phyloP scores from a whole-genome alignment of 1,139 yeast genomes.

The Taphrina communis region DNA sequence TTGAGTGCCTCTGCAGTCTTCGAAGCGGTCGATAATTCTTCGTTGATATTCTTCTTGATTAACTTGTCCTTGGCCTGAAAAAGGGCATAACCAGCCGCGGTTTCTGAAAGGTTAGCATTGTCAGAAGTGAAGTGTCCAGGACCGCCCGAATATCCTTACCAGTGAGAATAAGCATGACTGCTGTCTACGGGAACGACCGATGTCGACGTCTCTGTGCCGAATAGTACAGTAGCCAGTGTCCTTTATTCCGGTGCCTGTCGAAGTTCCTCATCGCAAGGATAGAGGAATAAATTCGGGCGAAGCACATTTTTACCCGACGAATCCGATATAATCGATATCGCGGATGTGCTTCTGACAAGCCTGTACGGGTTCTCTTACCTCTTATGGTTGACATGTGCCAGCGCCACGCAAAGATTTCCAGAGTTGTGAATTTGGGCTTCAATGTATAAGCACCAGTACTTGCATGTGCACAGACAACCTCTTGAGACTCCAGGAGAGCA shows the following conservation, averaged over 20 bases:
- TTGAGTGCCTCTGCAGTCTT: slow-evolving; percentile 63
- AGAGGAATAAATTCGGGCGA: slow-evolving; percentile 9
- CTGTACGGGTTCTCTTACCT: neutral
- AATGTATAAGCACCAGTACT: too few relatives aligned
- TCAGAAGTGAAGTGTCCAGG: too few relatives aligned
- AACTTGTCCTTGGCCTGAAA: slow-evolving; percentile 45
- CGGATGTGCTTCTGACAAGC: neutral
- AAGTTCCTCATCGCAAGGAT: neutral
- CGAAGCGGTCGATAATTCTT: slow-evolving; percentile 41
- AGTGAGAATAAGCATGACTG: slow-evolving; percentile 37
- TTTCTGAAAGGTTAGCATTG: slow-evolving; percentile 26
- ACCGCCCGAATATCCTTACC: slow-evolving; percentile 9
- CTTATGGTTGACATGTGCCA: slow-evolving; percentile 7
- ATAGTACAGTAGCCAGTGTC: neutral
- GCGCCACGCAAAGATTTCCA: slow-evolving; percentile 11
- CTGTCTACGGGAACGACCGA: neutral
- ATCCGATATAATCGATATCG: neutral
- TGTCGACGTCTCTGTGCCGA: neutral
- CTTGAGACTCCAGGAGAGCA: too few relatives aligned
- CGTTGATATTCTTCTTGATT: slow-evolving; percentile 41
- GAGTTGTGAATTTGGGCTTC: too few relatives aligned
- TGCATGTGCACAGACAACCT: too few relatives aligned
- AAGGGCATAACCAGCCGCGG: slow-evolving; percentile 43
- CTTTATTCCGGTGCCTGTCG: slow-evolving; percentile 6
- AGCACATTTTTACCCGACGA: neutral